Base-by-base conservation (phyloP, 106 monocot genomes). In the Iris macrosiphon region DNA sequence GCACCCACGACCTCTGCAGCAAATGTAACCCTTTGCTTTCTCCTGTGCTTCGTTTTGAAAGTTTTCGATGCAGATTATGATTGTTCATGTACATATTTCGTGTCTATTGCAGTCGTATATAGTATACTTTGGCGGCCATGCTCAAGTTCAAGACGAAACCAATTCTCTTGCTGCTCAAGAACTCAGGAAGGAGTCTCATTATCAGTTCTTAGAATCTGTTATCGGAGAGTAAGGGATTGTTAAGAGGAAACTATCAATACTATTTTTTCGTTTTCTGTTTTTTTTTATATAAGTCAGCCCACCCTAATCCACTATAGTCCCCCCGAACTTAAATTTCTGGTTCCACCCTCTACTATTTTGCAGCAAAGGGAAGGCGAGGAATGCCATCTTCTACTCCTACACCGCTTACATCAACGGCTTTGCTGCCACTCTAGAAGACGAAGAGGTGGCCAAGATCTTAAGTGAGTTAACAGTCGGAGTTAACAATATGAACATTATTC, bases 101-200 rank as follows among this genome's bases (percentile, higher is more conserved):
- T 4, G 4, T 14, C 45, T 31, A 30, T 40, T 72, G 49, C 60
- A 89, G 89, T 59, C 83, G 7, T 89, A 77, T 51, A 56, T 89
- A 32, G 84, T 89, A 7, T 89, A 89, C 57, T 28, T 89, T 2
- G 89, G 89, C 15, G 71, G 54, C 10, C 77, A 84, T 40, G 25
- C 68, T 37, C 69, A 70, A 61, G 40, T 54, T 9, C 18, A 30
- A n/a, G 54, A 34, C 22, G 83, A 61, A 14, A 62, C 52, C 0
- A 52, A 74, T n/a, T 13, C 57, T 20, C 39, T 20, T 27, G 52
- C n/a, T 6, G 60, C 9, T 9, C 8, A 46, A 17, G 67, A 70
- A 48, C 52, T 18, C n/a, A 70, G 59, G 6, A 30, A 26, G 9
- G 64, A 58, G 28, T 65, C 81, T 15, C 90, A 91, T 50, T 55